Evolutionary conservation across 345 rosid species (phyloP), one percentile per base, ranked within the genome.

Genomic region (Pelargonium nanum): DNA sequence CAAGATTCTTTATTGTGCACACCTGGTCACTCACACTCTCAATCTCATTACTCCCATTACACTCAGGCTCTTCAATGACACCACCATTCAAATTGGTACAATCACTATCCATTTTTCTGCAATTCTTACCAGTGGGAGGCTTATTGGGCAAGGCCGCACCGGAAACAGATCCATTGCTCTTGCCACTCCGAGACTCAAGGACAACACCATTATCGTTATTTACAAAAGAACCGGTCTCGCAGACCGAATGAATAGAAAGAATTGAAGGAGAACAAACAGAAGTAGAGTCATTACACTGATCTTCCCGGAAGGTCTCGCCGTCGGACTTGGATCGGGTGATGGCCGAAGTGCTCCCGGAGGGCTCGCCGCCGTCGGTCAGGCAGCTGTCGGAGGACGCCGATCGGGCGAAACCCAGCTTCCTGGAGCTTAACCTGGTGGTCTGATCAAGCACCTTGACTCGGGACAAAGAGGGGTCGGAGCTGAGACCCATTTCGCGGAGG

Each of bases 1-100:
- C 96, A 9, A 89, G 91, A 76, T 89, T 84, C 79, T 74, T 82
- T 24, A 89, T 81, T 1, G 82, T 75, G 73, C 93, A 84, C 28
- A 64, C 80, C 59, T 76, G 77, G 50, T 77, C 77, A 58, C 70
- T 64, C 8, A 72, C 30, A 23, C 59, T 59, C 57, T 17, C 26
- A 61, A 56, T 30, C 44, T 54, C 64, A 64, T 26, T 59, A 1
- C 25, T 59, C 64, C 70, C 73, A 71, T 65, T 57, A 22, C 63
- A 53, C 59, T 72, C 79, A 54, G 69, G 58, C 24, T 70, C 80
- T 55, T 62, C 77, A 44, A 17, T 65, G 58, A 73, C 68, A 20
- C 62, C 73, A 23, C 71, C 74, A 58, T 74, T 72, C 22, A 52
- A 56, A 55, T 66, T 61, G 4, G 50, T 52, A 64, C 61, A 67